Conservation (phyloP, 129 eudicot species). For the sunflower (Helianthus annuus) region DNA sequence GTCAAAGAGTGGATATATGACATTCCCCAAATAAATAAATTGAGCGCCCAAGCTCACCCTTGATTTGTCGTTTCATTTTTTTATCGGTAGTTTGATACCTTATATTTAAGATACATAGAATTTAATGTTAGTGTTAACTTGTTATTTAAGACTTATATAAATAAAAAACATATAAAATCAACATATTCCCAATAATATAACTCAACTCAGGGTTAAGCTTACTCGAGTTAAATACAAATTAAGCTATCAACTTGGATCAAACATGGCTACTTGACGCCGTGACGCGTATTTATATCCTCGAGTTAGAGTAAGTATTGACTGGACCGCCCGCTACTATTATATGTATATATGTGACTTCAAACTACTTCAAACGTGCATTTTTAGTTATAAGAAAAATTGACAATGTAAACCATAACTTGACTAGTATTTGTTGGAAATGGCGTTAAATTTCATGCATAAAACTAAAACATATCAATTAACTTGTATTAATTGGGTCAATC, state of each 20-base stretch:
- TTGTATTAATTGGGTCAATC: neutral
- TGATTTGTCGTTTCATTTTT: too few relatives aligned
- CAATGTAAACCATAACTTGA: neutral
- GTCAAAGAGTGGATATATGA: too few relatives aligned
- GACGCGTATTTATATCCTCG: neutral
- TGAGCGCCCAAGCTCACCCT: too few relatives aligned
- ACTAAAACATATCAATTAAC: neutral
- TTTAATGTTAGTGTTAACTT: neutral
- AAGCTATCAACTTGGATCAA: neutral
- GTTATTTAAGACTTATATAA: neutral
- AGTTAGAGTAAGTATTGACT: neutral
- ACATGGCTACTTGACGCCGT: neutral
- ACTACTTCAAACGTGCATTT: neutral
- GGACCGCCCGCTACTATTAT: neutral
- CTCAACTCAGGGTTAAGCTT: neutral
- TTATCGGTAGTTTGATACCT: too few relatives aligned
- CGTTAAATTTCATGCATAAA: neutral
- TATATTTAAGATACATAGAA: neutral
- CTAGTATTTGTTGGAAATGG: neutral
- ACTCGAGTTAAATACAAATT: neutral
- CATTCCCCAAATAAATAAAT: too few relatives aligned
- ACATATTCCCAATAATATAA: neutral
- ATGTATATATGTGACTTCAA: neutral
- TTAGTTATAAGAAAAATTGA: neutral
- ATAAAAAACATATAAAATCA: neutral